Evolutionary conservation across 345 rosid genomes (phyloP).

Genomic region (Gynandropsis gynandra): DNA sequence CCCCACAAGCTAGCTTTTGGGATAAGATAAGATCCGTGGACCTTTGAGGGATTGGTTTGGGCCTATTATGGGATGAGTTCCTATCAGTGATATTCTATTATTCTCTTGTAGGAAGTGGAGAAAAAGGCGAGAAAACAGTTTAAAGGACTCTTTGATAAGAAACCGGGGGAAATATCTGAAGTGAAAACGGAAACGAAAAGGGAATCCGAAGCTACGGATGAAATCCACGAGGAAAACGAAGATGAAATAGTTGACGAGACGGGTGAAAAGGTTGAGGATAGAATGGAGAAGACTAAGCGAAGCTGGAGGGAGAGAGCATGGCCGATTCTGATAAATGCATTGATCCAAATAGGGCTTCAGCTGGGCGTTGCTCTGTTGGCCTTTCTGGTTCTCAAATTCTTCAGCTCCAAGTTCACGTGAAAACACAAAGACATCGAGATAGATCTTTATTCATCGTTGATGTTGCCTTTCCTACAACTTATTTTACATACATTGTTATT

Average conservation of each 20-base stretch:
- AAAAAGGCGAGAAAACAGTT: slow-evolving; percentile 76
- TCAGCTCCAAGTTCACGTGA: slow-evolving; percentile 25
- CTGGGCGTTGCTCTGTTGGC: slow-evolving; percentile 26
- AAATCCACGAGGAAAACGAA: slow-evolving; percentile 23
- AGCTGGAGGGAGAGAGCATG: slow-evolving; percentile 26
- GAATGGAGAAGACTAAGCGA: slow-evolving; percentile 9
- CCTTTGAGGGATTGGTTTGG: too few species aligned
- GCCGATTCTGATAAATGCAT: slow-evolving; percentile 23
- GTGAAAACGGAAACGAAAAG: slow-evolving; percentile 23
- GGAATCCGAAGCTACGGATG: slow-evolving; percentile 22
- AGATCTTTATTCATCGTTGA: too few species aligned
- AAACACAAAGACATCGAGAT: neutral
- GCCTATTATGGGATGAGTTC: too few species aligned
- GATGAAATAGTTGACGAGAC: slow-evolving; percentile 20
- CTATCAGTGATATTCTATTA: neutral
- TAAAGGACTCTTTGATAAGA: slow-evolving; percentile 91
- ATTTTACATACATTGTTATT: too few species aligned
- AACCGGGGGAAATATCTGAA: slow-evolving; percentile 81
- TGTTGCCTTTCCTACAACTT: too few species aligned
- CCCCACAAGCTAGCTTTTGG: too few species aligned
- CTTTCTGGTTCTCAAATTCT: slow-evolving; percentile 19
- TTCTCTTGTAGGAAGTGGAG: slow-evolving; percentile 56
- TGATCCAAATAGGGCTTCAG: slow-evolving; percentile 28
- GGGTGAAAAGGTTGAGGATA: neutral
- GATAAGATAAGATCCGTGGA: too few species aligned